Evolutionary conservation across 345 rosid genomes (phyloP).

Genomic region (Populus alba): DNA sequence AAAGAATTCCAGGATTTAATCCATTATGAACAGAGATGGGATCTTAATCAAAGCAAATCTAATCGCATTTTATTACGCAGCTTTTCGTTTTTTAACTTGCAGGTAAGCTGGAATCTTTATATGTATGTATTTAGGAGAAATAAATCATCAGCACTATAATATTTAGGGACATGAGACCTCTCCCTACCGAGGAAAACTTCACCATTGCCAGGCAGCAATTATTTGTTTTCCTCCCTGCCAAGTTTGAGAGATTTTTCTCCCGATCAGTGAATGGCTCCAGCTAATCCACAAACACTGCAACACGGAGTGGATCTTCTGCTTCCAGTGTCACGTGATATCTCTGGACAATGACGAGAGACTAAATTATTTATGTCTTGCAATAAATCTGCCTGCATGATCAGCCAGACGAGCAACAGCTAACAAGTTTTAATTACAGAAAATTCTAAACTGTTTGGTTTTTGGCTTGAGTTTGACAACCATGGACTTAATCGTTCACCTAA

Average conservation of each 20-base stretch:
- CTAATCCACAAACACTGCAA: not conserved
- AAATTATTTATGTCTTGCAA: not conserved
- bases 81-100: constrained; percentile 8
- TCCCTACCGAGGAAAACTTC: not conserved
- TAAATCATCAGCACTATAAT: not conserved
- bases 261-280: not conserved
- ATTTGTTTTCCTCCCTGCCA: not conserved
- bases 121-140: not conserved
- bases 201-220: not conserved
- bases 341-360: not conserved
- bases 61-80: constrained; percentile 12
- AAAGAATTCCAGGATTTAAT: not conserved
- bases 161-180: not conserved
- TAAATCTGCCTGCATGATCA: not conserved
- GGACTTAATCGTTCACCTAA: not conserved
- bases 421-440: not conserved
- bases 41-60: constrained; percentile 8
- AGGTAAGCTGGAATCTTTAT: constrained; percentile 32
- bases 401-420: not conserved
- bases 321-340: not conserved
- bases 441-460: not conserved
- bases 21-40: constrained; percentile 25
- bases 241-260: not conserved
- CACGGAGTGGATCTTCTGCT: not conserved
- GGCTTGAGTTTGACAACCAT: not conserved